Conservation (phyloP, 768 basidiomycete genomes). For the Galerina marginata region DNA sequence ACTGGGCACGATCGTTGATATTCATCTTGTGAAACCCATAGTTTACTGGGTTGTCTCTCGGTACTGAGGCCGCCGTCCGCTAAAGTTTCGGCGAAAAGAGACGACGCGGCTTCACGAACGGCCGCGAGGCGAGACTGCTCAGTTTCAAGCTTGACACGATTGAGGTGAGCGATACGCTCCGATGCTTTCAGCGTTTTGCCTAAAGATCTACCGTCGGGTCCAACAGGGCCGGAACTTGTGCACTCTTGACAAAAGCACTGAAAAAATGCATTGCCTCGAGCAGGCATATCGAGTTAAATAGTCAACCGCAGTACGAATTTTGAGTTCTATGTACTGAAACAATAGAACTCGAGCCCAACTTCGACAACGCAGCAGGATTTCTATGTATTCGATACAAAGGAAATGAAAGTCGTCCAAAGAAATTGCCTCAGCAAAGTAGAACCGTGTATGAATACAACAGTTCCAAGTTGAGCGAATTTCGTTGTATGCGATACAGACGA, state of each 20-base stretch:
- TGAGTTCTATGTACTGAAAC: too few species aligned
- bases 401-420: too few species aligned
- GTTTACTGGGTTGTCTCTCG: not conserved
- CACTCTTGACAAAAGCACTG: not conserved
- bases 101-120: not conserved
- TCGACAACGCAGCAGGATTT: too few species aligned
- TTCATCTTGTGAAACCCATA: not conserved
- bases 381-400: too few species aligned
- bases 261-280: not conserved
- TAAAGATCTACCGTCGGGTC: not conserved
- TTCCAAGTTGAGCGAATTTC: too few species aligned
- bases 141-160: not conserved
- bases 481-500: too few species aligned
- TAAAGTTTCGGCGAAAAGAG: not conserved
- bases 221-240: not conserved
- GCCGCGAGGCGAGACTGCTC: not conserved
- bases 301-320: too few species aligned
- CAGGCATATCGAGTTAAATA: too few species aligned
- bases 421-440: too few species aligned
- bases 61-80: not conserved
- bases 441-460: too few species aligned
- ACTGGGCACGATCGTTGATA: not conserved
- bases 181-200: not conserved
- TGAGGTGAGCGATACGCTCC: not conserved
- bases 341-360: too few species aligned